A percentile compares a stretch with the other conserved stretches of the same genome.
These are phyloP conservation scores for Colletotrichum sublineola DNA, from an alignment of 2,329 filamentous ascomycete genomes.

Conservation along the genomic window DNA sequence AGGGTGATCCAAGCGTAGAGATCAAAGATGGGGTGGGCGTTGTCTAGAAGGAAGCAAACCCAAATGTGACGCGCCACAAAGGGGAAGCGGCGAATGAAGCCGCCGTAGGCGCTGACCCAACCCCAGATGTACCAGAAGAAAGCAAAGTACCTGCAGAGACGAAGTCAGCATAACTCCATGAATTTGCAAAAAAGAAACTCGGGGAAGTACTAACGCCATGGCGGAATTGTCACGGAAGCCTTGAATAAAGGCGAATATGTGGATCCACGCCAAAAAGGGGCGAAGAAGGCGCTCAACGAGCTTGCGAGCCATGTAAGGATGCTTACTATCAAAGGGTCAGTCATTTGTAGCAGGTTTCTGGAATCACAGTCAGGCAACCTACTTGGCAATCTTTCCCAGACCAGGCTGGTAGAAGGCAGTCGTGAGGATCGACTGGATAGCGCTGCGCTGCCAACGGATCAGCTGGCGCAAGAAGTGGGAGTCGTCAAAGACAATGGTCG, in stretches of 20 bases:
- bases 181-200: fast-evolving
- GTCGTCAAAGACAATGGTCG: slow-evolving; percentile 44
- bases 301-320: slow-evolving; percentile 42
- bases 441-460: slow-evolving; percentile 46
- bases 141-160: slow-evolving; percentile 8
- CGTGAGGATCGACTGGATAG: slow-evolving; percentile 28
- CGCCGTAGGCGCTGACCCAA: slow-evolving; percentile 17
- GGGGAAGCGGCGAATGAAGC: slow-evolving; percentile 33
- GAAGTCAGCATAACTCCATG: background rate
- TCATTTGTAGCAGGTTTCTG: fast-evolving
- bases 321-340: slow-evolving; percentile 6
- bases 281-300: slow-evolving; percentile 38
- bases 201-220: slow-evolving; percentile 17
- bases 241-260: slow-evolving; percentile 26
- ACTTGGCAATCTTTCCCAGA: slow-evolving; percentile 22
- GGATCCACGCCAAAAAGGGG: slow-evolving; percentile 26
- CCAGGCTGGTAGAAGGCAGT: slow-evolving; percentile 27
- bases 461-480: slow-evolving; percentile 44
- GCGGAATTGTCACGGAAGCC: slow-evolving; percentile 14
- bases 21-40: slow-evolving; percentile 31
- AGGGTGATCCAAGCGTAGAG: slow-evolving; percentile 38
- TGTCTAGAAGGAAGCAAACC: slow-evolving; percentile 36
- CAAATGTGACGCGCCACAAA: slow-evolving; percentile 24
- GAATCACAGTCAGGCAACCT: background rate
- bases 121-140: slow-evolving; percentile 32